These are phyloP conservation scores for Fraxinus albicans DNA, from an alignment of 305 asterid species.

Conservation along the genomic window DNA sequence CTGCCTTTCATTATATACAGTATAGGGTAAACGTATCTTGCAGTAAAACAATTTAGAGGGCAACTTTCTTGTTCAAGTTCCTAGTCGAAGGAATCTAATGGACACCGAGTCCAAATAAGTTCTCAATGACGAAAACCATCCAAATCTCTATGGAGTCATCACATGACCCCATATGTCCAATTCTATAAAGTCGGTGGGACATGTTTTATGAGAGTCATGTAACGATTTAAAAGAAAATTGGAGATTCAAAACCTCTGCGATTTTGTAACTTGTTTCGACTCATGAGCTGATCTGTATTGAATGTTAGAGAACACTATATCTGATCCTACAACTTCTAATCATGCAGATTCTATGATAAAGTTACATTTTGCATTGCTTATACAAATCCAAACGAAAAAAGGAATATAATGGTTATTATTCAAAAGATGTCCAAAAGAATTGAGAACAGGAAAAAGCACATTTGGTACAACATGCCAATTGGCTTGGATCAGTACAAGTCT, in stretches of 20 bases:
- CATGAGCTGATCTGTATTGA: background rate
- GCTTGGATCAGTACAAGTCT: background rate
- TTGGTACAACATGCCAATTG: slow-evolving; percentile 17
- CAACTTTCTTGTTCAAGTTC: background rate
- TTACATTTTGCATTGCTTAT: slow-evolving; percentile 29
- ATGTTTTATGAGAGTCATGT: background rate
- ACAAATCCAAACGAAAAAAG: background rate
- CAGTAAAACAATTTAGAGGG: background rate
- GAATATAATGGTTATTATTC: slow-evolving; percentile 17
- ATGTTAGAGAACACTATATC: background rate
- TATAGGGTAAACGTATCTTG: background rate
- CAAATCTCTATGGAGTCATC: background rate
- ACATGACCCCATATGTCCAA: background rate
- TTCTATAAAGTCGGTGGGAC: background rate
- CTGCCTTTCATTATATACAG: background rate
- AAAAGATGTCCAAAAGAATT: slow-evolving; percentile 7
- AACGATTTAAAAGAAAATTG: background rate
- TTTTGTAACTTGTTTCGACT: background rate
- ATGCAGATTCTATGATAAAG: slow-evolving; percentile 19
- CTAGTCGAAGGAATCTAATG: background rate
- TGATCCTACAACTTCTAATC: background rate
- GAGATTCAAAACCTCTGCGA: background rate
- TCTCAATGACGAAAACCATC: background rate
- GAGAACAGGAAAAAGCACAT: slow-evolving; percentile 6
- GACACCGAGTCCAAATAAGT: background rate